Evolutionary conservation across 208 protist genomes (phyloP).

Genomic region (Acanthamoeba polyphaga): DNA sequence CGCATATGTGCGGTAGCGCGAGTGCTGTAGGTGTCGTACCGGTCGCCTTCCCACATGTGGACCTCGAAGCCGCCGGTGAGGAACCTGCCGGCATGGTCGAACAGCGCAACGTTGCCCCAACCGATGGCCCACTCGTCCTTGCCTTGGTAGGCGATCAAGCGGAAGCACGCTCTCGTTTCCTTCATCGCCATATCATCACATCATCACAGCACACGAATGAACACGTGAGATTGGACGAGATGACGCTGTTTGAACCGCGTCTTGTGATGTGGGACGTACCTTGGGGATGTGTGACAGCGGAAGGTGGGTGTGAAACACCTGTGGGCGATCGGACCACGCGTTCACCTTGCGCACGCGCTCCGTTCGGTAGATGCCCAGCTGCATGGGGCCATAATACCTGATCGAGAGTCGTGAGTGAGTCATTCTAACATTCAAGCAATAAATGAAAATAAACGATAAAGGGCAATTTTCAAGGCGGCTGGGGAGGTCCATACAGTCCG

Average conservation of each 20-base stretch:
- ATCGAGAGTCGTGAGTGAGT: too few species aligned
- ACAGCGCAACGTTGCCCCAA: neutral
- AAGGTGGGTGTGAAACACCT: neutral
- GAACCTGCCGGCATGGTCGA: neutral
- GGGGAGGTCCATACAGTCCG: neutral
- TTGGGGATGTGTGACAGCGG: neutral
- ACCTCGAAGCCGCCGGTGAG: neutral
- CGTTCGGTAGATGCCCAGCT: conserved; percentile 34
- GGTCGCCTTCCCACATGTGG: conserved; percentile 11
- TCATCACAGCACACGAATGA: too few species aligned
- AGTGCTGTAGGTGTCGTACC: neutral
- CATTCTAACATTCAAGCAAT: too few species aligned
- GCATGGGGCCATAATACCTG: neutral
- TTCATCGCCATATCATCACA: neutral
- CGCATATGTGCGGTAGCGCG: neutral
- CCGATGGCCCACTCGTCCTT: neutral
- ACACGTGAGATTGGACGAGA: too few species aligned
- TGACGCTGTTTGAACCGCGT: too few species aligned
- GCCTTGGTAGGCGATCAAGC: conserved; percentile 16
- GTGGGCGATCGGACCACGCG: neutral
- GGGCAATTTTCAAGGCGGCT: too few species aligned
- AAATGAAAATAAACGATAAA: too few species aligned
- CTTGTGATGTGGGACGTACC: neutral
- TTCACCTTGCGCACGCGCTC: neutral
- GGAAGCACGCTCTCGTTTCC: conserved; percentile 24